These are phyloP conservation scores for Martensiomyces pterosporus DNA, from an alignment of 192 early-diverging fungal species.

Conservation along the genomic window DNA sequence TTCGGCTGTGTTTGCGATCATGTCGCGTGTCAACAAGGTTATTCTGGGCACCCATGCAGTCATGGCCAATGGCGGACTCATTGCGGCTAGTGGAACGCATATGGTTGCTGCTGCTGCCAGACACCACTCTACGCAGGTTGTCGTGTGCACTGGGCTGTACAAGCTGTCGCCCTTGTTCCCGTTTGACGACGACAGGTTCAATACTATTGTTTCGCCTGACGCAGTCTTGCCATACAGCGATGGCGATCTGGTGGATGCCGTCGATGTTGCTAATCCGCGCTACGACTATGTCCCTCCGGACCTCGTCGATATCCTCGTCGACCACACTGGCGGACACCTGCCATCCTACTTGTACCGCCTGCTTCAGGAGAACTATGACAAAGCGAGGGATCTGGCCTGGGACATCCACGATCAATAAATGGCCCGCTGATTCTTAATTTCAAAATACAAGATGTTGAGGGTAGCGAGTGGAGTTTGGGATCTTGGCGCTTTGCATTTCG, in stretches of 20 bases:
- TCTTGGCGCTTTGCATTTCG: too few species aligned
- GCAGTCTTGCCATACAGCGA: conserved; percentile 76
- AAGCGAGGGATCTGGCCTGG: conserved; percentile 41
- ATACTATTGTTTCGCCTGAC: conserved; percentile 73
- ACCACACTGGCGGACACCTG: conserved; percentile 75
- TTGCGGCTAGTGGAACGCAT: conserved; percentile 76
- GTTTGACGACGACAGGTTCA: conserved; percentile 83
- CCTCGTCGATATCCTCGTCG: conserved; percentile 85
- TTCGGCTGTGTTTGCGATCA: conserved; percentile 92
- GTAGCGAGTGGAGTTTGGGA: too few species aligned
- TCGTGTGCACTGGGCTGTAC: conserved; percentile 87
- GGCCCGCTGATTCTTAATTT: too few species aligned
- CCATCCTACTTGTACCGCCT: conserved; percentile 81
- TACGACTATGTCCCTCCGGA: conserved; percentile 94
- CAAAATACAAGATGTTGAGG: too few species aligned
- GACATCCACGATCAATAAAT: conserved; percentile 28
- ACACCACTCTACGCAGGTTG: conserved; percentile 87
- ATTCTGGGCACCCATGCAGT: conserved; percentile 90
- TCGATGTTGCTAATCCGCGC: conserved; percentile 79
- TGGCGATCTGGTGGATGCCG: conserved; percentile 72
- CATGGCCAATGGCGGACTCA: conserved; percentile 88
- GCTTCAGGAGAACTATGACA: conserved; percentile 56
- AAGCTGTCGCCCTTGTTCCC: conserved; percentile 86
- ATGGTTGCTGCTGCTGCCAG: conserved; percentile 86
- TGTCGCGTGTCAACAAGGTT: conserved; percentile 97